A percentile compares a stretch with the other conserved stretches of the same genome.
phyloP scores from a whole-genome alignment of 257 asterid species.

The Rehmannia glutinosa region DNA sequence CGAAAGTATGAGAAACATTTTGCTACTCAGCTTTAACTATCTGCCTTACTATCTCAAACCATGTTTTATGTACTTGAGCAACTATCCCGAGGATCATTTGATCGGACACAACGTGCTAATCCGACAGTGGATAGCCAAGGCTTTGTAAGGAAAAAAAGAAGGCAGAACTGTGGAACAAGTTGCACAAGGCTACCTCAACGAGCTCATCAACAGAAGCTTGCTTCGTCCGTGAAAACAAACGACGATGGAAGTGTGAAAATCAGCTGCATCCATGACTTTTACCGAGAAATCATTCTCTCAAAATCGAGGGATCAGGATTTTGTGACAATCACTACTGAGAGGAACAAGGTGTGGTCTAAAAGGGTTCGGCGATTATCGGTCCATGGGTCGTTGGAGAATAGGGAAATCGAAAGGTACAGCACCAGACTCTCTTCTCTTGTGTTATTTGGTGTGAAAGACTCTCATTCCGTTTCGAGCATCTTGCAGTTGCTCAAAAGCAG shows the following conservation, averaged over 20 bases:
- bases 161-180: constrained; percentile 29
- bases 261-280: constrained; percentile 32
- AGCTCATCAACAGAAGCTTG: constrained; percentile 36
- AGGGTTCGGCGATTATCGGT: constrained; percentile 31
- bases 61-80: no score
- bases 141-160: constrained; percentile 21
- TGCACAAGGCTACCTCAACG: constrained; percentile 41
- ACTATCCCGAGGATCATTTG: no score
- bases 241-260: constrained; percentile 34
- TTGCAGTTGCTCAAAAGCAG: constrained; percentile 10
- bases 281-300: constrained; percentile 27
- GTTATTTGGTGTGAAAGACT: constrained; percentile 10
- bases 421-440: constrained; percentile 27
- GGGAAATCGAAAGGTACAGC: constrained; percentile 7
- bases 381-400: constrained; percentile 12
- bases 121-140: constrained; percentile 35
- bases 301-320: constrained; percentile 28
- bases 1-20: no score
- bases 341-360: constrained; percentile 12
- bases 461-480: constrained; percentile 16
- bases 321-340: constrained; percentile 10
- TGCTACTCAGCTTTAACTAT: no score
- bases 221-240: constrained; percentile 16
- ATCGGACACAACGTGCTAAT: constrained; percentile 18
- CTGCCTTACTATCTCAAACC: no score